phyloP scores from a whole-genome alignment of 2,329 filamentous ascomycete species.

The Venturia pyrina region DNA sequence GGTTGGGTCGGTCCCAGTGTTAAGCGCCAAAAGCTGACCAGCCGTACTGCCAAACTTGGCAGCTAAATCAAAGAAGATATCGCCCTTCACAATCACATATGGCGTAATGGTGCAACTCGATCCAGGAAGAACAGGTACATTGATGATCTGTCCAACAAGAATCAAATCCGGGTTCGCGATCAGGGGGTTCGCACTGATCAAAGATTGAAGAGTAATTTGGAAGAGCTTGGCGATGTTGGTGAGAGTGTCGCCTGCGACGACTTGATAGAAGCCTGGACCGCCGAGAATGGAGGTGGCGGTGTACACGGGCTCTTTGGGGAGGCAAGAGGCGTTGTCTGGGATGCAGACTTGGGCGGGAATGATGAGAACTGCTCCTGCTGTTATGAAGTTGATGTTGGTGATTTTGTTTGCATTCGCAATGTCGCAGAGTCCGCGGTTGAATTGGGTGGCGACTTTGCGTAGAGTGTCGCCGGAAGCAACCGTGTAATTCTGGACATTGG shows the following conservation, averaged over 20 bases:
- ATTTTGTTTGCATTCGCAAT: not conserved
- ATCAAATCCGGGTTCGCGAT: not conserved
- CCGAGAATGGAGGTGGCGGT: not conserved
- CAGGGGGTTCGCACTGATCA: not conserved
- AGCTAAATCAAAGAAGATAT: not conserved
- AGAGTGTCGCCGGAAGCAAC: not conserved
- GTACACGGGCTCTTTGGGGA: not conserved
- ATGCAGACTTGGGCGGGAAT: not conserved
- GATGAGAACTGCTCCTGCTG: not conserved
- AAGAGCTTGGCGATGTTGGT: not conserved
- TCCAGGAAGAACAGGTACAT: not conserved
- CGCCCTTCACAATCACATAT: not conserved
- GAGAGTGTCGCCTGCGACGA: not conserved
- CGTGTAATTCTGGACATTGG: not conserved
- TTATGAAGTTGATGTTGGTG: not conserved
- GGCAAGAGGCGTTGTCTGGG: not conserved
- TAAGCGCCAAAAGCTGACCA: not conserved
- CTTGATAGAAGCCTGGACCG: not conserved
- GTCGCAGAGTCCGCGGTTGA: not conserved
- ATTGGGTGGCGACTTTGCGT: not conserved
- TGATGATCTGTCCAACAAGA: not conserved
- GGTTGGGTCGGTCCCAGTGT: not conserved
- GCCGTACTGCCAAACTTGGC: not conserved
- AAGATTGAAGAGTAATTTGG: not conserved
- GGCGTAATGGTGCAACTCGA: not conserved